A percentile compares a stretch with the other conserved stretches of the same genome.
These are phyloP conservation scores for Starmerella riodocensis DNA, from an alignment of 805 yeast species.

Conservation along the genomic window DNA sequence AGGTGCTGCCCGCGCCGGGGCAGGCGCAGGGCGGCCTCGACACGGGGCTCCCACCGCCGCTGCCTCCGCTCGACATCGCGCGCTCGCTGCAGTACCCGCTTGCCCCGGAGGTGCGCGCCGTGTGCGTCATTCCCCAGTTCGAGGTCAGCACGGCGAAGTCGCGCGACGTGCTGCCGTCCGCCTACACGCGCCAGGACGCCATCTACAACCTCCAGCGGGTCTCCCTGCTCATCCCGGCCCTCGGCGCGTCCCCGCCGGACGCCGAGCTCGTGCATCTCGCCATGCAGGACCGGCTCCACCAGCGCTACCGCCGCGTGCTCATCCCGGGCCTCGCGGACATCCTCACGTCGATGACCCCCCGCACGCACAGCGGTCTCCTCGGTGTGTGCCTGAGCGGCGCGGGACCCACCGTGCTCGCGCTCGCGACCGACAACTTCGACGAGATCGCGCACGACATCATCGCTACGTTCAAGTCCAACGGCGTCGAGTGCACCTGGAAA, in stretches of 20 bases:
- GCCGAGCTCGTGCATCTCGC: constrained; percentile 77
- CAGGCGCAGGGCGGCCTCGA: constrained; percentile 42
- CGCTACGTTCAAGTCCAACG: constrained; percentile 48
- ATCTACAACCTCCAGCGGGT: constrained; percentile 87
- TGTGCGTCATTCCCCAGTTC: constrained; percentile 85
- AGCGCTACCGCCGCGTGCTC: constrained; percentile 84
- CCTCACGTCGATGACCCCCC: constrained; percentile 65
- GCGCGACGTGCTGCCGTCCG: constrained; percentile 74
- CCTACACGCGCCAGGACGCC: constrained; percentile 66
- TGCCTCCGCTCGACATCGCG: constrained; percentile 81
- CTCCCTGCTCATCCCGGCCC: constrained; percentile 83
- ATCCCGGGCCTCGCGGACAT: constrained; percentile 86
- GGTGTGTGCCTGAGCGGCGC: constrained; percentile 97
- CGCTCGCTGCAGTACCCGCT: constrained; percentile 75
- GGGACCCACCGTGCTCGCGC: constrained; percentile 90
- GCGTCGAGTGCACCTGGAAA: constrained; percentile 67
- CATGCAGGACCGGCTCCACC: constrained; percentile 94
- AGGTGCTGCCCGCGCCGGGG: constrained; percentile 66
- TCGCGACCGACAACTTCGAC: constrained; percentile 82
- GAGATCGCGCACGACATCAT: constrained; percentile 67
- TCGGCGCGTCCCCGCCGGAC: constrained; percentile 73
- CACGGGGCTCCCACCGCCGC: constrained; percentile 56
- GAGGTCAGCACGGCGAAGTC: constrained; percentile 89
- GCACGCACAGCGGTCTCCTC: constrained; percentile 66
- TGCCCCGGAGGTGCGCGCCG: constrained; percentile 70